Conservation (phyloP, 2,329 filamentous ascomycete species). For the Alternaria sp. region DNA sequence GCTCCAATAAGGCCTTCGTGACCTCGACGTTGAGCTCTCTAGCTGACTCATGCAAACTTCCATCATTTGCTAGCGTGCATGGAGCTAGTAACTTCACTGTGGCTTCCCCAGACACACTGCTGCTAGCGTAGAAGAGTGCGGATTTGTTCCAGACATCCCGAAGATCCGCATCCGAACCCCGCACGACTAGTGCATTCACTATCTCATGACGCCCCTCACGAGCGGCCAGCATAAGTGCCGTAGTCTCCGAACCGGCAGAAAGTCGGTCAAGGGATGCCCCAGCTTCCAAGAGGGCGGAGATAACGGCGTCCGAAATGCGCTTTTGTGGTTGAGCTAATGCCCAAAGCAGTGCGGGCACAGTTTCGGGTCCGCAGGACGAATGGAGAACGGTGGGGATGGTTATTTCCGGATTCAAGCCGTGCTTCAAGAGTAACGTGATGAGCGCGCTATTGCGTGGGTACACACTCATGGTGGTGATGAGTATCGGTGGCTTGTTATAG, state of each 20-base stretch:
- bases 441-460: constrained; percentile 34
- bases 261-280: constrained; percentile 65
- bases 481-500: constrained; percentile 19
- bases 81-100: constrained; percentile 57
- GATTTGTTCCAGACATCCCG: constrained; percentile 64
- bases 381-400: constrained; percentile 54
- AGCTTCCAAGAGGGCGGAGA: constrained; percentile 62
- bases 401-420: constrained; percentile 48
- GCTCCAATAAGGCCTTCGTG: constrained; percentile 63
- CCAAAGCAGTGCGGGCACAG: constrained; percentile 66
- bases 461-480: constrained; percentile 34
- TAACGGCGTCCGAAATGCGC: constrained; percentile 63
- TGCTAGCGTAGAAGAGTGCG: constrained; percentile 67
- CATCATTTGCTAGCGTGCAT: constrained; percentile 66
- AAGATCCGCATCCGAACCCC: constrained; percentile 66
- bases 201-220: constrained; percentile 63
- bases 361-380: constrained; percentile 59
- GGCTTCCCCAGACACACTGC: constrained; percentile 45
- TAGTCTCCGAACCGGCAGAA: constrained; percentile 59
- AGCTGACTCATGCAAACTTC: constrained; percentile 70
- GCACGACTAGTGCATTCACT: constrained; percentile 62
- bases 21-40: constrained; percentile 64
- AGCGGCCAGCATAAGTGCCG: constrained; percentile 67
- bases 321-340: constrained; percentile 68
- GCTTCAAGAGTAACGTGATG: constrained; percentile 24